A percentile compares a stretch with the other conserved stretches of the same genome.
These are phyloP conservation scores for Martensiomyces pterosporus DNA, from an alignment of 192 early-diverging fungal species.

Conservation along the genomic window DNA sequence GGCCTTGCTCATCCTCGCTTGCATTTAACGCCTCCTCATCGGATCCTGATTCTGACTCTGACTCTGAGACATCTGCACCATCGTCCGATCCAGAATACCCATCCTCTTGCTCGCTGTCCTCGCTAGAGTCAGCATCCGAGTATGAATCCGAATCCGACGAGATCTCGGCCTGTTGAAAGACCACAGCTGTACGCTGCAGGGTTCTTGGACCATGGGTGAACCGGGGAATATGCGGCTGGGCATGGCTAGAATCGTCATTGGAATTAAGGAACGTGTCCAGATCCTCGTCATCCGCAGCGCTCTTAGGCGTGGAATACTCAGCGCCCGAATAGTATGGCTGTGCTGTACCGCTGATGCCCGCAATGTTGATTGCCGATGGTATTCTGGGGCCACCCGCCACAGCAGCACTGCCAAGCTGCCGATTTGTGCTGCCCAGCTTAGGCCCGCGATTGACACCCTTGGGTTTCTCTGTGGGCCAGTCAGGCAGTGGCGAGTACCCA, in stretches of 20 bases:
- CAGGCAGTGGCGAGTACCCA: conserved; percentile 76
- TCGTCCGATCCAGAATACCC: not conserved
- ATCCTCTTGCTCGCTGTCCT: not conserved
- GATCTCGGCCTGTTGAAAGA: conserved; percentile 21
- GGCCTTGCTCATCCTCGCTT: not conserved
- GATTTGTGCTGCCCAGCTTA: not conserved
- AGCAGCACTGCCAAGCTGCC: not conserved
- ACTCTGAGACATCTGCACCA: too few species aligned
- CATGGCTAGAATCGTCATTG: conserved; percentile 5
- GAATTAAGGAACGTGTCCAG: conserved; percentile 48
- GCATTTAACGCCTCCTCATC: not conserved
- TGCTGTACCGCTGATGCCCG: conserved; percentile 38
- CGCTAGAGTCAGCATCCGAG: not conserved
- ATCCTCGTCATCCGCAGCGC: conserved; percentile 25
- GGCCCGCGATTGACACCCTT: conserved; percentile 19
- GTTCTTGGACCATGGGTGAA: not conserved
- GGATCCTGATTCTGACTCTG: not conserved
- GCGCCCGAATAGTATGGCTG: conserved; percentile 9
- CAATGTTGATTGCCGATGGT: conserved; percentile 25
- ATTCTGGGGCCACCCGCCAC: not conserved
- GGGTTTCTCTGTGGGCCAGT: conserved; percentile 59
- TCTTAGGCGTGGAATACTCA: conserved; percentile 40
- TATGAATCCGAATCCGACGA: conserved; percentile 9
- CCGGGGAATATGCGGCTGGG: not conserved
- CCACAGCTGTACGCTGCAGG: conserved; percentile 9